Base-by-base conservation (phyloP, 75 land plant genomes). In the Pinus albicaulis region DNA sequence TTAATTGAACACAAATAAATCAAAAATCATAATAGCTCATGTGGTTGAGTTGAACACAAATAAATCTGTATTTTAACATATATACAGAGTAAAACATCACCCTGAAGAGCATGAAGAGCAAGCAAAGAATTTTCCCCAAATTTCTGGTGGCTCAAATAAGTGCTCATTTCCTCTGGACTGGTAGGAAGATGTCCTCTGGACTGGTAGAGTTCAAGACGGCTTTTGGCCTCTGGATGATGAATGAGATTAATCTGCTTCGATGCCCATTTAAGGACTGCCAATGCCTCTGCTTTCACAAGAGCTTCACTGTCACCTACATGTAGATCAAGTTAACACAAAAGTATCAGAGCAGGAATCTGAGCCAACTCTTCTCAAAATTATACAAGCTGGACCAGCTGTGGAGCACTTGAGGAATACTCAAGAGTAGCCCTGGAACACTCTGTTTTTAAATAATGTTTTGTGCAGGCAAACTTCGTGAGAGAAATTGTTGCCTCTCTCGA, bases 381-480 rank as follows among this genome's bases (percentile, higher is more conserved):
- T 7, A 85, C 84, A 2, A 82, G 76, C 59, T 87, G 92, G 26
- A 85, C 74, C 59, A 89, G 76, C 16, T 76, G 83, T 66, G 79
- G 76, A 7, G 72, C 77, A 4, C 87, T 85, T 0, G 80, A 83
- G 26, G 79, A 90, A 48, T 48, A 0, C 11, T 76, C 81, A n/a
- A 93, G 74, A 19, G 92, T 89, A 53, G 89, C 86, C 60, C 80
- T 84, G 12, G 85, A 84, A 81, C 89, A 95, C 72, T 79, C 77
- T 38, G 71, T 59, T 44, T 86, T 82, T 56, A 91, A 81, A 78
- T 76, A 86, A 63, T 93, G 91, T 20, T 93, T 90, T 5, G 76
- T 82, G 66, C 79, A 72, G 19, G 88, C 92, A 53, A 93, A 93
- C 81, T 93, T 93, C 19, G 52, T 76, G 6, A 93, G 85, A 0